These are phyloP conservation scores for Capillidium rhysosporum DNA, from an alignment of 371 early-diverging fungal species.

Conservation along the genomic window DNA sequence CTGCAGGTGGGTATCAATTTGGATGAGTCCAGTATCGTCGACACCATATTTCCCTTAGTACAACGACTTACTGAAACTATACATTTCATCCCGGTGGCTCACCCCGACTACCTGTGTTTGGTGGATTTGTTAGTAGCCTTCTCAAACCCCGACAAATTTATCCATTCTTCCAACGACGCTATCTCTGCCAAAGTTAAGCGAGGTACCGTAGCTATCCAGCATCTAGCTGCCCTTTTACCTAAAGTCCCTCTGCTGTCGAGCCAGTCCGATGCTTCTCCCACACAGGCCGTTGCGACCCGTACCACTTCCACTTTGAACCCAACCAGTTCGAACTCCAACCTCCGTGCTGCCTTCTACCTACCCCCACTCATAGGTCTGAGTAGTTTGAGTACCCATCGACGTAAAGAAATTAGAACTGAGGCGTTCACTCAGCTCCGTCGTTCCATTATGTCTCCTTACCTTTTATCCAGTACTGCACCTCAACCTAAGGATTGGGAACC, in stretches of 20 bases:
- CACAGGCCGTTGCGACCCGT: neutral
- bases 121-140: slow-evolving; percentile 2
- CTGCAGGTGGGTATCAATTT: neutral
- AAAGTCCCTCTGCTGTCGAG: neutral
- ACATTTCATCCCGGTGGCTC: neutral
- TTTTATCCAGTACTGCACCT: neutral
- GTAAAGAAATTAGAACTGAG: slow-evolving; percentile 1
- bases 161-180: neutral
- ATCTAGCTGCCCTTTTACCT: neutral
- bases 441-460: neutral
- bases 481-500: neutral
- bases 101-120: neutral
- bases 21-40: neutral
- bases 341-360: neutral
- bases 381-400: neutral
- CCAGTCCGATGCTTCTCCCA: neutral
- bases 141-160: slow-evolving; percentile 3
- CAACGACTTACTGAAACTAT: neutral
- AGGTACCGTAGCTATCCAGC: slow-evolving; percentile 1
- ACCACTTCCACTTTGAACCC: neutral
- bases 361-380: slow-evolving; percentile 5
- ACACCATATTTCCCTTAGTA: neutral
- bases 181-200: neutral
- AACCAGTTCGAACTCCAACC: neutral
- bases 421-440: neutral